Conservation (phyloP, 176 grass and related monocot species). For the Chrysopogon serrulatus region DNA sequence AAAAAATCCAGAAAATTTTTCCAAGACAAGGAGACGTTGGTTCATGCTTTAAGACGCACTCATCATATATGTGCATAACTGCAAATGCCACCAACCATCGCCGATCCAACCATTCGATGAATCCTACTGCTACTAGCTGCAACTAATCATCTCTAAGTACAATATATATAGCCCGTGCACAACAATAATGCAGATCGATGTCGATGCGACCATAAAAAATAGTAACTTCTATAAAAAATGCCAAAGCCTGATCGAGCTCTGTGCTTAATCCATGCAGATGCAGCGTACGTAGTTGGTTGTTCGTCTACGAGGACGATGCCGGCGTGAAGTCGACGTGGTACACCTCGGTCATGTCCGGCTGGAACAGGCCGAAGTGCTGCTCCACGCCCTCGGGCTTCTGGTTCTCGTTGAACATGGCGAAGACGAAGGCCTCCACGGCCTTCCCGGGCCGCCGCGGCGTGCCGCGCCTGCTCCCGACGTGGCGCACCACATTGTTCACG, state of each 20-base stretch:
- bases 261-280: not conserved
- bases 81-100: not conserved
- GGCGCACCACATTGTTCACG: constrained; percentile 61
- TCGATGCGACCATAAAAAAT: not conserved
- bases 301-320: not conserved
- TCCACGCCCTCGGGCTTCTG: constrained; percentile 74
- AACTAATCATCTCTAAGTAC: not conserved
- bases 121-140: not conserved
- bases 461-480: constrained; percentile 42
- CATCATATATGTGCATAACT: not conserved
- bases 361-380: constrained; percentile 75
- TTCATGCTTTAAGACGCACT: no score
- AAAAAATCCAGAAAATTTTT: not conserved
- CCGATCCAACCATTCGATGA: not conserved
- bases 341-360: constrained; percentile 87
- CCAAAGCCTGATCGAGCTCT: no score
- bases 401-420: constrained; percentile 98
- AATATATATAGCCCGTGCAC: not conserved
- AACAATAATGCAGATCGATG: not conserved
- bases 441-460: constrained; percentile 71
- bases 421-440: constrained; percentile 75
- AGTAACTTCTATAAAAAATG: not conserved
- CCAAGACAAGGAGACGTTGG: not conserved
- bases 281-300: not conserved
- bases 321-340: constrained; percentile 75